Evolutionary conservation across 2,329 filamentous ascomycete species (phyloP).

Genomic region (Sarocladium brachiariae): DNA sequence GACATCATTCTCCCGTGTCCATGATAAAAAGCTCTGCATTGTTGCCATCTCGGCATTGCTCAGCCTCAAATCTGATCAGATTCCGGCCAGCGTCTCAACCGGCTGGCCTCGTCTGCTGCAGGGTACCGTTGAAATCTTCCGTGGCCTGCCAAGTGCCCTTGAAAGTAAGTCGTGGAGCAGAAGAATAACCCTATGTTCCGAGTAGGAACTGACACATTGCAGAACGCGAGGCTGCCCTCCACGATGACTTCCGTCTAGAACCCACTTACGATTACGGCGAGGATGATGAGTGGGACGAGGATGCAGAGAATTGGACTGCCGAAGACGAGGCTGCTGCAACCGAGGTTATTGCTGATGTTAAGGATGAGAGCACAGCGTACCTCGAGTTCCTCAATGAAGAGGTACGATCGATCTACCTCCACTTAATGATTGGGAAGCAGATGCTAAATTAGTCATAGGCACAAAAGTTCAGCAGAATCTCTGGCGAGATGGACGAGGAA

Average conservation of each 20-base stretch:
- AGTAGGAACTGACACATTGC: conserved; percentile 16
- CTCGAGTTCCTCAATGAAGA: conserved; percentile 94
- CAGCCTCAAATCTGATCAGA: conserved; percentile 69
- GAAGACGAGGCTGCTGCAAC: conserved; percentile 58
- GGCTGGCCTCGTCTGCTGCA: conserved; percentile 89
- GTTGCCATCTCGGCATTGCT: conserved; percentile 85
- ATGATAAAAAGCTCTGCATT: conserved; percentile 98
- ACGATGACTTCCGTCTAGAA: conserved; percentile 74
- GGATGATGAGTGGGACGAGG: conserved; percentile 77
- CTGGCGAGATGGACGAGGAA: conserved; percentile 61
- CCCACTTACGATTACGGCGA: conserved; percentile 57
- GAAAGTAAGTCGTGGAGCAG: conserved; percentile 56
- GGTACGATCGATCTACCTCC: conserved; percentile 42
- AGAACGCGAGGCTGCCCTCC: conserved; percentile 84
- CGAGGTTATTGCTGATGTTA: conserved; percentile 60
- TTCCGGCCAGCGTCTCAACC: conserved; percentile 86
- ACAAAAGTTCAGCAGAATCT: conserved; percentile 70
- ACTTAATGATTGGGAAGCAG: too few relatives aligned
- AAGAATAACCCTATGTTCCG: neutral
- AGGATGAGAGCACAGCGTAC: conserved; percentile 90
- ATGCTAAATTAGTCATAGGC: too few relatives aligned
- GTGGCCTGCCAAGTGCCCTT: conserved; percentile 77
- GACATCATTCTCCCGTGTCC: conserved; percentile 84
- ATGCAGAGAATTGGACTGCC: conserved; percentile 73
- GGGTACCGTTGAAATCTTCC: conserved; percentile 86